A percentile compares a stretch with the other conserved stretches of the same genome.
These are phyloP conservation scores for Termitomyces sp. DNA, from an alignment of 768 basidiomycete species.

Conservation along the genomic window DNA sequence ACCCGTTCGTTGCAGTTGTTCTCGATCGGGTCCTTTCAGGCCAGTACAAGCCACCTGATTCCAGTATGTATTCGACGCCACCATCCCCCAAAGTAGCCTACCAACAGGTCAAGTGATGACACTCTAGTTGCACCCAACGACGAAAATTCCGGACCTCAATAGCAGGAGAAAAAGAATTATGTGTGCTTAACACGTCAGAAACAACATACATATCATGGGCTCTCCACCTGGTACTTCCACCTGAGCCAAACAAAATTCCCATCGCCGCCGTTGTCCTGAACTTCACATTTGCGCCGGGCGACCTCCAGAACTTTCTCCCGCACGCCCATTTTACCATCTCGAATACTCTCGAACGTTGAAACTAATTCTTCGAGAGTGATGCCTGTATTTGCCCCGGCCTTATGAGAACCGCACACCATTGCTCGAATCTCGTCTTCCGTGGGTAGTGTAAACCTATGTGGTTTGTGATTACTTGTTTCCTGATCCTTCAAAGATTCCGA, in stretches of 20 bases:
- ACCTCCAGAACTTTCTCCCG: constrained; percentile 76
- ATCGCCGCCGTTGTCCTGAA: constrained; percentile 48
- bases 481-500: constrained; percentile 23
- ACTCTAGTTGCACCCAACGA: neutral
- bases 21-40: neutral
- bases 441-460: constrained; percentile 58
- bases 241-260: constrained; percentile 56
- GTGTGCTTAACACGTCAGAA: neutral
- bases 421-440: constrained; percentile 68
- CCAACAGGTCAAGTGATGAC: neutral
- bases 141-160: neutral
- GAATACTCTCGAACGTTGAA: constrained; percentile 42
- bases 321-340: constrained; percentile 54
- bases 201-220: constrained; percentile 15
- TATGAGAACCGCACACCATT: constrained; percentile 59
- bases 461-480: constrained; percentile 19
- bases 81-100: neutral
- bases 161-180: neutral
- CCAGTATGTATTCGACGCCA: neutral
- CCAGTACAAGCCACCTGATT: neutral
- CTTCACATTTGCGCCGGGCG: constrained; percentile 57
- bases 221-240: constrained; percentile 41
- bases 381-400: constrained; percentile 55
- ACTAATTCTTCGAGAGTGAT: constrained; percentile 61
- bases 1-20: neutral